These are phyloP conservation scores for Colletotrichum sp. DNA, from an alignment of 2,329 filamentous ascomycete genomes.

Conservation along the genomic window DNA sequence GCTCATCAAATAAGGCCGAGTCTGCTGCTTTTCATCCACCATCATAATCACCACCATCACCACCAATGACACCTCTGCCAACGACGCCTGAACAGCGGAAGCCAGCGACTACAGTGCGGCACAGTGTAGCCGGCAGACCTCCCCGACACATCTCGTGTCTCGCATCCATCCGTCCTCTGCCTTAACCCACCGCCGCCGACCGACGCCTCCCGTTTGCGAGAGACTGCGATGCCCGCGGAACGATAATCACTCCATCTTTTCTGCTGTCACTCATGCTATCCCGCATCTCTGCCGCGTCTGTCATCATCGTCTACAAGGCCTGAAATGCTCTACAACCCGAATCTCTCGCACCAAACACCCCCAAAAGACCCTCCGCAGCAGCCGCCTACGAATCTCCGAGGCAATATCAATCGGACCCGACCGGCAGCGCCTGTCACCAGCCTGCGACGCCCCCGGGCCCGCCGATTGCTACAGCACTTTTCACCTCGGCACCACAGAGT, in stretches of 20 bases:
- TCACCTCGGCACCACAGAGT: conserved; percentile 15
- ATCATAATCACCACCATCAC: neutral
- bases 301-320: neutral
- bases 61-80: neutral
- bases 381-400: neutral
- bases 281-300: neutral
- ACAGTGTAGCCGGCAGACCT: neutral
- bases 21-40: neutral
- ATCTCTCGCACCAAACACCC: neutral
- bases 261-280: neutral
- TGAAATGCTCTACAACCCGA: neutral
- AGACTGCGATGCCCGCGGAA: neutral
- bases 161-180: conserved; percentile 18
- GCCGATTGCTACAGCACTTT: conserved; percentile 13
- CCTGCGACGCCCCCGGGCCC: conserved; percentile 9
- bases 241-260: neutral
- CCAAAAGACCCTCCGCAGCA: neutral
- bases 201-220: conserved; percentile 4
- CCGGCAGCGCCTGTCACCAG: neutral
- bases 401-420: conserved; percentile 7
- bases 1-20: neutral
- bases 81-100: neutral
- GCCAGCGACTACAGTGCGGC: neutral
- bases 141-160: conserved; percentile 17
- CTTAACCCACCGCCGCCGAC: neutral